Conservation (phyloP, 306 rosid genomes). For the Rubus idaeus region DNA sequence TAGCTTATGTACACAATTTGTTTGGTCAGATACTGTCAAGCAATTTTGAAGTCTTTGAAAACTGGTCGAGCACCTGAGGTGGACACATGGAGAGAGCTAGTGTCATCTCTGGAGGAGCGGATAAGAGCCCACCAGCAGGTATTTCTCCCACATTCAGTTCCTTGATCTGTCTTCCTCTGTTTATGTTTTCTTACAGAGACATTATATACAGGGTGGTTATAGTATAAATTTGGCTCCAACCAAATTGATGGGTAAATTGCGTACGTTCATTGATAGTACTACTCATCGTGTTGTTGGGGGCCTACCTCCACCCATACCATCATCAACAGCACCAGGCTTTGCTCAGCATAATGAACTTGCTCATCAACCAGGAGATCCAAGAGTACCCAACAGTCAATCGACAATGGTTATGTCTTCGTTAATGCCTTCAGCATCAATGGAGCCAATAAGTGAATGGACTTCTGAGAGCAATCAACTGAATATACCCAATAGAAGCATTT, state of each 20-base stretch:
- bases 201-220: constrained; percentile 59
- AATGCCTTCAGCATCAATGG: constrained; percentile 67
- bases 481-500: constrained; percentile 60
- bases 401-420: constrained; percentile 60
- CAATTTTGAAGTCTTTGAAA: constrained; percentile 52
- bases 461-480: constrained; percentile 45
- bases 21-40: constrained; percentile 63
- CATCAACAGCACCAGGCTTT: constrained; percentile 8
- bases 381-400: constrained; percentile 48
- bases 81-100: constrained; percentile 62
- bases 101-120: constrained; percentile 66
- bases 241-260: constrained; percentile 67
- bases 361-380: constrained; percentile 34
- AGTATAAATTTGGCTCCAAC: constrained; percentile 54
- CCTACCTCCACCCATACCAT: constrained; percentile 61
- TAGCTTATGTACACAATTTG: constrained; percentile 13
- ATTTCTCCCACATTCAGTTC: constrained; percentile 13
- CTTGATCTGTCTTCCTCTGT: background rate
- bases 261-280: constrained; percentile 63
- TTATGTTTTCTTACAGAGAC: background rate
- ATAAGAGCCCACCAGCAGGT: constrained; percentile 72
- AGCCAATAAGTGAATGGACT: constrained; percentile 59
- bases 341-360: constrained; percentile 40
- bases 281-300: constrained; percentile 74
- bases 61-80: constrained; percentile 65